phyloP scores from a whole-genome alignment of 306 rosid species.

The Acacia confusa region DNA sequence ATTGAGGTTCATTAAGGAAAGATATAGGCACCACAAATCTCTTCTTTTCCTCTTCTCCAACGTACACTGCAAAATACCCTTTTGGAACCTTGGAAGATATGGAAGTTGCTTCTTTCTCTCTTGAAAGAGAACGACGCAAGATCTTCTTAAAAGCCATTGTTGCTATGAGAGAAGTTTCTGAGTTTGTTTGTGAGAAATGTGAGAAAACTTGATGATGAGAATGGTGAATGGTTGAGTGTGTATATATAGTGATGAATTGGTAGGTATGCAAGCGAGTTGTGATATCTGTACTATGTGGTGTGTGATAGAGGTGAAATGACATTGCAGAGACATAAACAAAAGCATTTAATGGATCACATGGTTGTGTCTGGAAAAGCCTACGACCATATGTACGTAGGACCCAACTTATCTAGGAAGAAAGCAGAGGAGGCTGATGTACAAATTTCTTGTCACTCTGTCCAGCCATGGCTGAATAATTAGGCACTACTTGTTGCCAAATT shows the following conservation, averaged over 20 bases:
- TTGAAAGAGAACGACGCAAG: constrained; percentile 21
- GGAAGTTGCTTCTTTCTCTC: not conserved
- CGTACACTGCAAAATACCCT: constrained; percentile 37
- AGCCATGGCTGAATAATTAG: not conserved
- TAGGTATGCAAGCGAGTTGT: not conserved
- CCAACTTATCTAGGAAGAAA: not conserved
- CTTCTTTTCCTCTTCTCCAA: constrained; percentile 39
- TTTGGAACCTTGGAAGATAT: constrained; percentile 22
- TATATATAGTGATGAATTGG: constrained; percentile 10
- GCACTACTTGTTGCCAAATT: not conserved
- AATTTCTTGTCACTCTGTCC: not conserved
- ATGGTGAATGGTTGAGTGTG: not conserved
- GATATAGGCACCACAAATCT: constrained; percentile 41
- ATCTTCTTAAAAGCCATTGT: constrained; percentile 28
- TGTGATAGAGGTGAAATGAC: not conserved
- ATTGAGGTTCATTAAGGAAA: constrained; percentile 36
- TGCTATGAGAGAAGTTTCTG: not conserved
- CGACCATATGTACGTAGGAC: not conserved
- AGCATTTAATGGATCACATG: constrained; percentile 21
- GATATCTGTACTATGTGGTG: not conserved
- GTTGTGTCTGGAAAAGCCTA: constrained; percentile 11
- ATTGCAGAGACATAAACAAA: constrained; percentile 7
- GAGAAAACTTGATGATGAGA: constrained; percentile 12
- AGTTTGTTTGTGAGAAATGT: not conserved
- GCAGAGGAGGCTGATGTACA: not conserved